phyloP scores from a whole-genome alignment of 345 rosid species.

The Dimocarpus longan region DNA sequence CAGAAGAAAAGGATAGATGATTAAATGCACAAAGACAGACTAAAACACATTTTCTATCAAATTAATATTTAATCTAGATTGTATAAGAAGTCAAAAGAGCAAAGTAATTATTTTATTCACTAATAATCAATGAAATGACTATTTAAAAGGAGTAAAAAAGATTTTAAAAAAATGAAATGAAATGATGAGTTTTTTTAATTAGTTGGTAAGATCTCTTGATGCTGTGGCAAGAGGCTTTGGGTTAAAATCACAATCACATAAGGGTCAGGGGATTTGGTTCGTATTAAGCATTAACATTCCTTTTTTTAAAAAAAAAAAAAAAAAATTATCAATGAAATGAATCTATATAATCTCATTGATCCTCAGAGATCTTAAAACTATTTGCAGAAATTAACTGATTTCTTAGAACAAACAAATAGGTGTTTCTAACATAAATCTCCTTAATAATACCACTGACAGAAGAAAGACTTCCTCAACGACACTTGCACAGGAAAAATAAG shows the following conservation, averaged over 20 bases:
- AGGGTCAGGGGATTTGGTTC: no score
- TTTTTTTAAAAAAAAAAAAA: no score
- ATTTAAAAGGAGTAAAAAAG: no score
- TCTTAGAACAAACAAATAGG: not conserved
- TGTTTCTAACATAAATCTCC: constrained; percentile 1
- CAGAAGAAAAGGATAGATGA: not conserved
- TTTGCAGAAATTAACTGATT: not conserved
- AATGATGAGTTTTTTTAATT: not conserved
- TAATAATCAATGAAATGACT: not conserved
- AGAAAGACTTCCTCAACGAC: not conserved
- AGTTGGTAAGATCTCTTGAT: not conserved
- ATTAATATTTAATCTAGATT: not conserved
- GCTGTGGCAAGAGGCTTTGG: not conserved
- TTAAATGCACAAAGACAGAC: not conserved
- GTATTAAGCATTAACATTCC: no score
- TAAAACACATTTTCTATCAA: not conserved
- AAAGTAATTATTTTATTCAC: constrained; percentile 6
- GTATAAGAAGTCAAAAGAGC: not conserved
- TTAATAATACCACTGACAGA: not conserved
- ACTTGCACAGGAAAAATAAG: not conserved
- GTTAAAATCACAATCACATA: not conserved
- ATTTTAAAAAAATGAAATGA: no score
- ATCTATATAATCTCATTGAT: not conserved
- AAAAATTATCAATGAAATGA: not conserved
- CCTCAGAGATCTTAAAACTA: not conserved